Evolutionary conservation across 148 eudicot genomes (phyloP).

Genomic region (Dysphania ambrosioides): DNA sequence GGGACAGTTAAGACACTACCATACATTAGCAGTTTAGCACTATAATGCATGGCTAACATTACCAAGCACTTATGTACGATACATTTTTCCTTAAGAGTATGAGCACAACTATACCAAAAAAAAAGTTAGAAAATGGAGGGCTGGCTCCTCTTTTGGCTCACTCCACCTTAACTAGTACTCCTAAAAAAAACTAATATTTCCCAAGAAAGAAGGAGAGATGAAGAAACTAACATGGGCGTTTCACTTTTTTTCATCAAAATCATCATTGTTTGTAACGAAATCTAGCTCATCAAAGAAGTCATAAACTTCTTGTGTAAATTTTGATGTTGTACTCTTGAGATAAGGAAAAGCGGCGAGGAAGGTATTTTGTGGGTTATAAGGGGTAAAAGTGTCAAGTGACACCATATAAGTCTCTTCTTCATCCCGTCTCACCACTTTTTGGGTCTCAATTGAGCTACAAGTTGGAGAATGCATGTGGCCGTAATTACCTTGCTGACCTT

Average conservation of each 20-base stretch:
- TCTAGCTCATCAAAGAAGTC: slow-evolving; percentile 64
- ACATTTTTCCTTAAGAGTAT: neutral
- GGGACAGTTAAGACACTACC: no score
- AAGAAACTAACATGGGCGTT: slow-evolving; percentile 17
- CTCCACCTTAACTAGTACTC: neutral
- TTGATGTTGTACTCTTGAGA: slow-evolving; percentile 15
- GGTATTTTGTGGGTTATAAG: slow-evolving; percentile 13
- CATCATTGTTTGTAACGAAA: slow-evolving; percentile 19
- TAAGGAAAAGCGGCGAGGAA: neutral
- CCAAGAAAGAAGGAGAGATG: neutral
- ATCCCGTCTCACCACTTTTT: slow-evolving; percentile 21
- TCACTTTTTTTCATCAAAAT: slow-evolving; percentile 40
- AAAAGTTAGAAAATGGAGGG: slow-evolving; percentile 5
- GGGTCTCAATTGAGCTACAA: slow-evolving; percentile 1
- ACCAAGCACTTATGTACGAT: no score
- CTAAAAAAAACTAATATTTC: neutral
- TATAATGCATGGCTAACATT: neutral
- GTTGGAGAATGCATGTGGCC: slow-evolving; percentile 8
- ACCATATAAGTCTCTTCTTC: slow-evolving; percentile 30
- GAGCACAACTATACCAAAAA: neutral
- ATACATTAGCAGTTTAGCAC: no score
- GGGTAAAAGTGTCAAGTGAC: slow-evolving; percentile 19
- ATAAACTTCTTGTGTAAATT: slow-evolving; percentile 38
- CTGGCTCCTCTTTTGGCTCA: neutral
- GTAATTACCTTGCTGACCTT: slow-evolving; percentile 1